Evolutionary conservation across 495 filamentous ascomycete species (phyloP).

Genomic region (Chaetomidium leptoderma): DNA sequence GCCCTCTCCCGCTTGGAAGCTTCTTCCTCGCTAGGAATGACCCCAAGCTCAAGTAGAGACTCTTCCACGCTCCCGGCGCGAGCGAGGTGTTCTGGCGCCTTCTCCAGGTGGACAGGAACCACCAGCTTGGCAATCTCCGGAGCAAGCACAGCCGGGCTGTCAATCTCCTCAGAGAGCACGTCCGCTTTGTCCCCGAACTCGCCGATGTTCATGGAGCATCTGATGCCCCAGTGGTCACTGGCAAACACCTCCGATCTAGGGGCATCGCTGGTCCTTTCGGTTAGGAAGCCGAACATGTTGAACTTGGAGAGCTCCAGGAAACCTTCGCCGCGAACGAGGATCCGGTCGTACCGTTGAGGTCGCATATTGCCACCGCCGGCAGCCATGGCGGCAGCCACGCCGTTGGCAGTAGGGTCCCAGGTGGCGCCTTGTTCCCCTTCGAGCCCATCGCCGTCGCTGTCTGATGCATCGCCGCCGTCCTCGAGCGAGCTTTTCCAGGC

Average conservation of each 20-base stretch:
- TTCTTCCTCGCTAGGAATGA: constrained; percentile 45
- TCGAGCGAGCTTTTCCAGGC: constrained; percentile 31
- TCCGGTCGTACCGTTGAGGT: constrained; percentile 57
- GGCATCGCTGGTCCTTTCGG: constrained; percentile 11
- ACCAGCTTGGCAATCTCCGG: constrained; percentile 20
- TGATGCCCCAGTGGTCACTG: constrained; percentile 56
- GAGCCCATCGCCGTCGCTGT: constrained; percentile 19
- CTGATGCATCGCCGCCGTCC: constrained; percentile 6
- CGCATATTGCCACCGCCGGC: constrained; percentile 39
- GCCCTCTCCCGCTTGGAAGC: constrained; percentile 37
- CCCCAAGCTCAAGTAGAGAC: constrained; percentile 27
- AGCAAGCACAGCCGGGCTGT: constrained; percentile 1
- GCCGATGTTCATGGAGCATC: constrained; percentile 37
- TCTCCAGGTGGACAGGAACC: constrained; percentile 25
- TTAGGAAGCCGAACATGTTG: constrained; percentile 47
- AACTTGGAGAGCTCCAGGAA: constrained; percentile 37
- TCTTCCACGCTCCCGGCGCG: constrained; percentile 24
- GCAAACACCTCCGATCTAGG: constrained; percentile 34
- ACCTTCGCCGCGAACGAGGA: constrained; percentile 43
- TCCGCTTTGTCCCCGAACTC: neutral
- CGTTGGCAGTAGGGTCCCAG: constrained; percentile 51
- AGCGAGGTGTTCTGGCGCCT: constrained; percentile 23
- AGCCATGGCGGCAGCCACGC: constrained; percentile 43
- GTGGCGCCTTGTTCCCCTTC: constrained; percentile 56
- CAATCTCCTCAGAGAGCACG: constrained; percentile 18